Evolutionary conservation across 2,329 filamentous ascomycete species (phyloP).

Genomic region (Pseudohalonectria lignicola): DNA sequence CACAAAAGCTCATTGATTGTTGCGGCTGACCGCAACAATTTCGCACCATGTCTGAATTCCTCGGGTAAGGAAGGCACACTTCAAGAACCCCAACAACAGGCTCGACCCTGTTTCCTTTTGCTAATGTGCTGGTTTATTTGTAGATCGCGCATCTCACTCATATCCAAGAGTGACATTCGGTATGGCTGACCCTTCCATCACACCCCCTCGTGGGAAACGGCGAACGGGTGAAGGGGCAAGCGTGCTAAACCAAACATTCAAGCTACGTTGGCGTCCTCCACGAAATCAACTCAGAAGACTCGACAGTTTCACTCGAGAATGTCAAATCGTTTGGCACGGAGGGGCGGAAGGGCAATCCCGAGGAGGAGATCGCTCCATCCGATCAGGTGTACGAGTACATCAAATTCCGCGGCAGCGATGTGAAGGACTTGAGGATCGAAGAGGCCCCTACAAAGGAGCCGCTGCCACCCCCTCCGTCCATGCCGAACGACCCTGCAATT

Average conservation of each 20-base stretch:
- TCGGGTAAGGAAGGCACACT: slow-evolving; percentile 8
- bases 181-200: slow-evolving; percentile 1
- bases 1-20: too few species aligned
- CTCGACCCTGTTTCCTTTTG: too few species aligned
- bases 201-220: neutral
- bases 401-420: slow-evolving; percentile 94
- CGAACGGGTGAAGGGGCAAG: too few species aligned
- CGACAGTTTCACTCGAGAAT: slow-evolving; percentile 94
- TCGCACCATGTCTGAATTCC: slow-evolving; percentile 8
- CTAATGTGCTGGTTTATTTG: too few species aligned
- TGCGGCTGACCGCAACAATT: slow-evolving; percentile 1
- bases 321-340: slow-evolving; percentile 92
- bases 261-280: slow-evolving; percentile 95
- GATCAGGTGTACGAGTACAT: slow-evolving; percentile 96
- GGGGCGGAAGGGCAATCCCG: slow-evolving; percentile 66
- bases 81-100: too few species aligned
- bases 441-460: slow-evolving; percentile 67
- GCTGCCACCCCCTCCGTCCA: too few species aligned
- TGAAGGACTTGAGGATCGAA: slow-evolving; percentile 94
- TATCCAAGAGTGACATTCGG: slow-evolving; percentile 11
- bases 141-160: slow-evolving; percentile 11
- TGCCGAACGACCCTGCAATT: slow-evolving; percentile 93
- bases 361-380: slow-evolving; percentile 74
- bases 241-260: too few species aligned
- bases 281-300: slow-evolving; percentile 95